Evolutionary conservation across 2,329 filamentous ascomycete genomes (phyloP).

Genomic region (Cladorrhinum sp.): DNA sequence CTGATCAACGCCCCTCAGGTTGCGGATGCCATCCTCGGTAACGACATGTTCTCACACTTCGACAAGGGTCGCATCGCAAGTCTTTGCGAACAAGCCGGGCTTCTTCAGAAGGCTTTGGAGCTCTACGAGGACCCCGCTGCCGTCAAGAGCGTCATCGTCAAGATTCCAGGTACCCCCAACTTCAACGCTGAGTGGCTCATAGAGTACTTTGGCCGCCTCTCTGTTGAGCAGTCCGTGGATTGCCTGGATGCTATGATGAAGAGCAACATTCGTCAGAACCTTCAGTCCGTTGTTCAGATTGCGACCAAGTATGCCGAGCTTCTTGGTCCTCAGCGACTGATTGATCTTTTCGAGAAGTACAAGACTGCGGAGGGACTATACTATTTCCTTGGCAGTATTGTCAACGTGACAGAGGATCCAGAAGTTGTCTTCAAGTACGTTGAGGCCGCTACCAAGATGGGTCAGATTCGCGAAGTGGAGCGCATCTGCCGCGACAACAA

Average conservation of each 20-base stretch:
- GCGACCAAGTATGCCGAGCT: constrained; percentile 98
- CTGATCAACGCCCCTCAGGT: constrained; percentile 94
- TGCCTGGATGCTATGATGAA: constrained; percentile 96
- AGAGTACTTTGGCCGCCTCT: constrained; percentile 89
- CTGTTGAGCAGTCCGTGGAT: constrained; percentile 90
- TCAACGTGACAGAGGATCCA: constrained; percentile 91
- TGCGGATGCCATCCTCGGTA: constrained; percentile 93
- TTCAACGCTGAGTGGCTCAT: constrained; percentile 89
- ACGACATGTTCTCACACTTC: constrained; percentile 98
- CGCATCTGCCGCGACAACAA: constrained; percentile 94
- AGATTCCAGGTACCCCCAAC: constrained; percentile 77
- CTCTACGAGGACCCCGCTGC: constrained; percentile 87
- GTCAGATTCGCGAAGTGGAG: constrained; percentile 93
- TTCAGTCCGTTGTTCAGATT: constrained; percentile 91
- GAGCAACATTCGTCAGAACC: constrained; percentile 92
- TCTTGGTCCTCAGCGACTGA: constrained; percentile 79
- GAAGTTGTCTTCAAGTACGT: constrained; percentile 99
- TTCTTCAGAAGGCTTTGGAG: constrained; percentile 84
- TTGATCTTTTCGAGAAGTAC: constrained; percentile 96
- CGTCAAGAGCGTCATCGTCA: constrained; percentile 86
- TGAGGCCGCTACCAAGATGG: constrained; percentile 90
- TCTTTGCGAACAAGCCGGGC: constrained; percentile 88
- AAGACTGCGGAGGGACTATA: constrained; percentile 95
- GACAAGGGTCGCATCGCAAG: constrained; percentile 85
- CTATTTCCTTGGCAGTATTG: constrained; percentile 97